These are phyloP conservation scores for Backusella tuberculispora DNA, from an alignment of 192 early-diverging fungal species.

Conservation along the genomic window DNA sequence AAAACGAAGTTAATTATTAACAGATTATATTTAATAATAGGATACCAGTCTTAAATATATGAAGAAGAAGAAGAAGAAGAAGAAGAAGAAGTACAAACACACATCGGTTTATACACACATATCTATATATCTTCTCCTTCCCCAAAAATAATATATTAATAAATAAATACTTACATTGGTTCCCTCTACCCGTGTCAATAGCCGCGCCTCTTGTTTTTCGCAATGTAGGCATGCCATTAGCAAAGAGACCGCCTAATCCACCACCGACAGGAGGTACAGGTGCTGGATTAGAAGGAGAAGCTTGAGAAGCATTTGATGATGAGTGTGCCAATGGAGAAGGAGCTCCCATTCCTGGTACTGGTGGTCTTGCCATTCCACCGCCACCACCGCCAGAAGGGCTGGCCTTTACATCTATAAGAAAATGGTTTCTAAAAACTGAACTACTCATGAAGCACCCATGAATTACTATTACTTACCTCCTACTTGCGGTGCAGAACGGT, in stretches of 20 bases:
- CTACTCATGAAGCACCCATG: not conserved
- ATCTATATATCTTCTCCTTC: not conserved
- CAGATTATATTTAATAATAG: too few species aligned
- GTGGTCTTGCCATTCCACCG: slow-evolving; percentile 41
- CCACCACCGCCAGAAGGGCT: slow-evolving; percentile 11
- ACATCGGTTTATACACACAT: too few species aligned
- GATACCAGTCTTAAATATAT: too few species aligned
- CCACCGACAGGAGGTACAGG: slow-evolving; percentile 13
- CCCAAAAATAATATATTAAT: not conserved
- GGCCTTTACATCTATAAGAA: not conserved
- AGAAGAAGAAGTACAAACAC: too few species aligned
- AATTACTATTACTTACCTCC: slow-evolving; percentile 32
- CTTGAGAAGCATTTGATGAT: not conserved
- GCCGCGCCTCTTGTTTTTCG: slow-evolving; percentile 39
- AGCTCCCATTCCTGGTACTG: slow-evolving; percentile 25
- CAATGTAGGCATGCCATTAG: slow-evolving; percentile 64
- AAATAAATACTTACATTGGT: not conserved
- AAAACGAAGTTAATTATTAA: too few species aligned
- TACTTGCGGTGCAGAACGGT: slow-evolving; percentile 64
- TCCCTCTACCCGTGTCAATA: slow-evolving; percentile 29
- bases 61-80: too few species aligned
- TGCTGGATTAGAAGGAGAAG: slow-evolving; percentile 13
- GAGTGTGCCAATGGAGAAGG: not conserved
- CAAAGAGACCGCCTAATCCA: slow-evolving; percentile 42
- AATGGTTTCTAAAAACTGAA: not conserved